Base-by-base conservation (phyloP, 495 filamentous ascomycete genomes). In the Gamarada debralockiae region DNA sequence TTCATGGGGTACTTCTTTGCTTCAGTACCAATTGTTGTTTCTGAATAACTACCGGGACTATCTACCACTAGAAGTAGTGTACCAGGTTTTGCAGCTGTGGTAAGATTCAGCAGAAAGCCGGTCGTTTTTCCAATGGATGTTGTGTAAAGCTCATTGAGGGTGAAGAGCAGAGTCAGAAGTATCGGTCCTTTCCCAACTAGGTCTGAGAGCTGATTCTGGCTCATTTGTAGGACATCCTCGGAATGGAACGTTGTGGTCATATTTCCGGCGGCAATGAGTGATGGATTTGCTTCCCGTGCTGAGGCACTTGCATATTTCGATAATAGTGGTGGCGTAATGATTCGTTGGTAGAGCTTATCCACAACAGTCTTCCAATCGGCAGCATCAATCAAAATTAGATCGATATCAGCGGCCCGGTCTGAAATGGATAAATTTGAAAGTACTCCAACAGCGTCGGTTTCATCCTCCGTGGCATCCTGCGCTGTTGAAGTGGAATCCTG, bases 91-190 rank as follows among this genome's bases (percentile, higher is more conserved):
- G 86, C 56, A 1, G 71, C 48, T 6, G 77, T 66, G 12, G 82
- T 86, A 3, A 95, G 67, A 1, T 72, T 67, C 1, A 90, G 74
- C 0, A 98, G 73, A 55, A 97, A 82, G 0, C 67, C 68, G 1
- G 92, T 96, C 0, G 92, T 86, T 40, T 80, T 78, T 3, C 80
- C 70, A 48, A 90, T 74, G 2, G 89, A 91, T 9, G 83, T 76
- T 0, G 77, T 75, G 72, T 96, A 97, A 3, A 98, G 84, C 69
- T 98, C 93, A 66, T 97, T 97, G n/a, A 97, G 79, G 0, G 92
- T 96, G 75, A 97, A 97, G 68, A 97, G 83, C 0, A 97, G 67
- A 0, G 93, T 96, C 3, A 93, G 73, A 0, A 97, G 40, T 7
- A 45, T 49, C 1, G 72, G 68, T 18, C 38, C 8, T 33, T 20